Evolutionary conservation across 73 alveolate species (phyloP), one percentile per base, ranked within the genome.

Genomic region (Paramecium caudatum): DNA sequence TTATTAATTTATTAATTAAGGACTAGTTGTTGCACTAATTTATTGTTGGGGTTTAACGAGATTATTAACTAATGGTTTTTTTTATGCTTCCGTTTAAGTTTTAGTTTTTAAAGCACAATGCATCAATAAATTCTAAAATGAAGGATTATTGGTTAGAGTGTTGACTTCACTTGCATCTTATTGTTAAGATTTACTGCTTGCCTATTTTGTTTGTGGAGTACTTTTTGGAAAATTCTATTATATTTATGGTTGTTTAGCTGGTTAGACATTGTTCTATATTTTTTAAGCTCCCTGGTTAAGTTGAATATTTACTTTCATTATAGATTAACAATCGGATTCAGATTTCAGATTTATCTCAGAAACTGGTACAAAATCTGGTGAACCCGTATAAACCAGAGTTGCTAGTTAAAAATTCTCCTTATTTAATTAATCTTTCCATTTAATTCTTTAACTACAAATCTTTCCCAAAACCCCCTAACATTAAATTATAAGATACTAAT

Each of bases 31-130:
- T 55, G n/a, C n/a, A n/a, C n/a, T n/a, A n/a, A n/a, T n/a, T n/a
- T n/a, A n/a, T n/a, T 9, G 25, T 48, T 16, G 70, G 8, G 70
- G 70, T n/a, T 48, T 48, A 16, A 48, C 15, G 15, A 48, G 15
- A 48, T 48, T 48, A 48, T n/a, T 48, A 9, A 12, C 7, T 16
- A n/a, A n/a, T 9, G 70, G 8, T 48, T 5, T n/a, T n/a, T n/a
- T n/a, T n/a, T n/a, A n/a, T n/a, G n/a, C n/a, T n/a, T n/a, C n/a
- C n/a, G n/a, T n/a, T n/a, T n/a, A n/a, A n/a, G n/a, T n/a, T n/a
- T n/a, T n/a, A n/a, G n/a, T n/a, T 74, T 34, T 74, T 43, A 36
- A 43, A n/a, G 88, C 62, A 21, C 88, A 74, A 74, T 74, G 62
- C 47, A 74, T 41, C 9, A 74, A 10, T 19, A 74, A 45, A 74